Evolutionary conservation across 202 grass and related monocot species (phyloP).

Genomic region (Zizania palustris): DNA sequence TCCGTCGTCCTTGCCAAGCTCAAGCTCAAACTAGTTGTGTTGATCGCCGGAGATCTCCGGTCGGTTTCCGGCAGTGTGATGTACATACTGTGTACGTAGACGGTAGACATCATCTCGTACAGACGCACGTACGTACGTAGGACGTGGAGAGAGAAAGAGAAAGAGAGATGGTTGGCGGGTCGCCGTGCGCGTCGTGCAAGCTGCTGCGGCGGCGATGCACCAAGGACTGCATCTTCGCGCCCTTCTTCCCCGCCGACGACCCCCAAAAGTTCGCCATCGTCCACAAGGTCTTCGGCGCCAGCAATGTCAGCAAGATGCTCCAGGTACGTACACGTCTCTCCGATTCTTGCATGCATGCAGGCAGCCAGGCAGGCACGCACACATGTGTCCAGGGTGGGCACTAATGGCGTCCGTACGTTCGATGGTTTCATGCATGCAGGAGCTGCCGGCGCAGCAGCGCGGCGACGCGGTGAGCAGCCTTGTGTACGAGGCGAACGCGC

Average conservation of each 20-base stretch:
- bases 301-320: conserved; percentile 81
- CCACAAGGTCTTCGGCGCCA: conserved; percentile 83
- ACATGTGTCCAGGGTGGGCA: too few relatives aligned
- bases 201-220: conserved; percentile 82
- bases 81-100: too few relatives aligned
- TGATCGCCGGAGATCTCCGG: too few relatives aligned
- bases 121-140: too few relatives aligned
- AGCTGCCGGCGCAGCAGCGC: conserved; percentile 75
- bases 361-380: too few relatives aligned
- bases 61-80: too few relatives aligned
- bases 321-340: conserved; percentile 36
- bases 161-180: conserved; percentile 29
- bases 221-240: conserved; percentile 91
- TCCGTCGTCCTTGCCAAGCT: too few relatives aligned
- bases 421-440: conserved; percentile 37
- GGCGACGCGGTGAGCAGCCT: conserved; percentile 88
- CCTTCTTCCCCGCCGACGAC: conserved; percentile 82
- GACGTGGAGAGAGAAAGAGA: too few relatives aligned
- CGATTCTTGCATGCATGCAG: too few relatives aligned
- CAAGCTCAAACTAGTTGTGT: too few relatives aligned
- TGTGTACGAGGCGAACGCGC: conserved; percentile 87
- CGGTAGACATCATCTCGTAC: too few relatives aligned
- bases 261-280: conserved; percentile 80
- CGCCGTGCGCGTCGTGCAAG: conserved; percentile 92
- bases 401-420: too few relatives aligned